Evolutionary conservation across 371 early-diverging fungal genomes (phyloP).

Genomic region (Rhizopus sp.): DNA sequence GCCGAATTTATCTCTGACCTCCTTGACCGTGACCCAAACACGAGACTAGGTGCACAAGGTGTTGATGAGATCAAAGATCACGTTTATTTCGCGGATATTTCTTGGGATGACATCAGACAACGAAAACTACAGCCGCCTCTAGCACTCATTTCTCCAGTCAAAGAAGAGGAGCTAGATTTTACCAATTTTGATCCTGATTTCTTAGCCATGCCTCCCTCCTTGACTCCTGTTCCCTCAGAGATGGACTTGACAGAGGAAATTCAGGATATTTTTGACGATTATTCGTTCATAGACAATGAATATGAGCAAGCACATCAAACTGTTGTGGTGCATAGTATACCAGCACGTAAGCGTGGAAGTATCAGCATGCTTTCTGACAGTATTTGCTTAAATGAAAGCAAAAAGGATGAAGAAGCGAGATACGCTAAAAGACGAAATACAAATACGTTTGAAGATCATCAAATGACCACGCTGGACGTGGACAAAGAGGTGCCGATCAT

Average conservation of each 20-base stretch:
- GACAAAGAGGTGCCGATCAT: slow-evolving; percentile 10
- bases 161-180: slow-evolving; percentile 59
- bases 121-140: slow-evolving; percentile 57
- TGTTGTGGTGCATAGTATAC: slow-evolving; percentile 6
- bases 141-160: slow-evolving; percentile 45
- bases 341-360: slow-evolving; percentile 45
- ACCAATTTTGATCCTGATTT: slow-evolving; percentile 63
- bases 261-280: slow-evolving; percentile 60
- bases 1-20: slow-evolving; percentile 62
- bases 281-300: slow-evolving; percentile 47
- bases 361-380: slow-evolving; percentile 49
- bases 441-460: slow-evolving; percentile 22
- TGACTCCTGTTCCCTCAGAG: slow-evolving; percentile 44
- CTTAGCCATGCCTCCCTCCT: slow-evolving; percentile 53
- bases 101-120: slow-evolving; percentile 71
- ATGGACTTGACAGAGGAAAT: slow-evolving; percentile 49
- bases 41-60: slow-evolving; percentile 63
- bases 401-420: slow-evolving; percentile 30
- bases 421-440: slow-evolving; percentile 44
- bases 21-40: slow-evolving; percentile 65
- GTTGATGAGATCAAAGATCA: slow-evolving; percentile 70
- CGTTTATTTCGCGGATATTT: slow-evolving; percentile 65
- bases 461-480: slow-evolving; percentile 30
- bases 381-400: slow-evolving; percentile 24
- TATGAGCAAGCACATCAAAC: slow-evolving; percentile 18